Percentiles rank a stretch among this genome's conserved stretches.
These are phyloP conservation scores for Selenicereus undatus DNA, from an alignment of 148 eudicot species.

Conservation along the genomic window DNA sequence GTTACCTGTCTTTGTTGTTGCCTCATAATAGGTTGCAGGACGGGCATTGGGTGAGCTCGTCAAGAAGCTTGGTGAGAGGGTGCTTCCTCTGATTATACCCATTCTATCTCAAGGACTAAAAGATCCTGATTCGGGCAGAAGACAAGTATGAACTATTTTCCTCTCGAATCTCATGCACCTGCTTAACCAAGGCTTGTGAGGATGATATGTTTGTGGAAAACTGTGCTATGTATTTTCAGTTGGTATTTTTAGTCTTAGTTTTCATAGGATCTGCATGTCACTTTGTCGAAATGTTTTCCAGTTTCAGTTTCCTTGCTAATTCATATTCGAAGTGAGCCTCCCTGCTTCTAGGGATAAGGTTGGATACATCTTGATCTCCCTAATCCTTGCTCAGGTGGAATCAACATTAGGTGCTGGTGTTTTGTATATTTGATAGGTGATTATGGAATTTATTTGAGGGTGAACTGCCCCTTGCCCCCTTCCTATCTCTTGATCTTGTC, in stretches of 20 bases:
- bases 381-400: not conserved
- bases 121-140: slow-evolving; percentile 71
- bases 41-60: slow-evolving; percentile 95
- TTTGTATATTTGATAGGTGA: not conserved
- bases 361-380: not conserved
- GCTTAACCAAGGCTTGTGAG: not conserved
- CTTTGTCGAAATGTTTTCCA: too few species aligned
- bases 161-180: not conserved
- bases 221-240: not conserved
- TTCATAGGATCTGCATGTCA: not conserved
- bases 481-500: not conserved
- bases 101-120: slow-evolving; percentile 76
- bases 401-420: not conserved
- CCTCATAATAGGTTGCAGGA: slow-evolving; percentile 76
- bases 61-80: slow-evolving; percentile 97
- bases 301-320: not conserved
- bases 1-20: slow-evolving; percentile 9
- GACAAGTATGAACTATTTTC: slow-evolving; percentile 62
- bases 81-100: slow-evolving; percentile 87
- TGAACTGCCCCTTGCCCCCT: not conserved
- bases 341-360: not conserved
- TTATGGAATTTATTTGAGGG: not conserved
- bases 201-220: not conserved
- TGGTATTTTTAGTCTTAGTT: not conserved
- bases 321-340: not conserved